These are phyloP conservation scores for Alternaria ethzedia DNA, from an alignment of 2,329 filamentous ascomycete genomes.

Conservation along the genomic window DNA sequence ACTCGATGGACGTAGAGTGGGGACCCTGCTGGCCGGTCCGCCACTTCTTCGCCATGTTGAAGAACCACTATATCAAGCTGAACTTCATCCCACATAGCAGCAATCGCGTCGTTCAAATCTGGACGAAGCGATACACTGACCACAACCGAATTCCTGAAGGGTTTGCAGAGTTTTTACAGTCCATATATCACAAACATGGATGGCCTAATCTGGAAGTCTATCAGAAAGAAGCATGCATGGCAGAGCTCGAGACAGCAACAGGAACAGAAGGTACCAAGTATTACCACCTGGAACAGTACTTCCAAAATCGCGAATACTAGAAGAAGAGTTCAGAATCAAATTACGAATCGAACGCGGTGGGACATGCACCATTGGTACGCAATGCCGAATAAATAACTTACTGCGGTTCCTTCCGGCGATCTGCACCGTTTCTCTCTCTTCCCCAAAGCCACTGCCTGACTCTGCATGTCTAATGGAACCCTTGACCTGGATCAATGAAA, in stretches of 20 bases:
- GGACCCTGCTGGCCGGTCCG: background rate
- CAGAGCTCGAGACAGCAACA: background rate
- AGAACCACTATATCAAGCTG: background rate
- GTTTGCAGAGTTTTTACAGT: background rate
- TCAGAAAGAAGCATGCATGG: background rate
- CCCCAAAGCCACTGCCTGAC: background rate
- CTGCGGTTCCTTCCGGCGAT: background rate
- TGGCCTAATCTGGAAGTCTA: background rate
- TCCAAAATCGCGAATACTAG: background rate
- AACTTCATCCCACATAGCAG: background rate
- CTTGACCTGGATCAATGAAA: background rate
- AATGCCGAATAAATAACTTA: background rate
- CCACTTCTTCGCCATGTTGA: background rate
- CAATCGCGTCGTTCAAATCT: background rate
- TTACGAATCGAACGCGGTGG: background rate
- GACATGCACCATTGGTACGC: background rate
- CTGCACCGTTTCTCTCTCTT: background rate
- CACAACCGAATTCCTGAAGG: background rate
- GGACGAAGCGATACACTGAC: background rate
- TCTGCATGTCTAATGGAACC: background rate
- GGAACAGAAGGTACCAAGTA: background rate
- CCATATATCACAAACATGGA: background rate
- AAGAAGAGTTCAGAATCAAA: background rate
- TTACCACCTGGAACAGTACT: background rate
- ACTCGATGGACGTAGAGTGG: background rate